phyloP scores from a whole-genome alignment of 768 basidiomycete species.

The Lyophyllum decastes region DNA sequence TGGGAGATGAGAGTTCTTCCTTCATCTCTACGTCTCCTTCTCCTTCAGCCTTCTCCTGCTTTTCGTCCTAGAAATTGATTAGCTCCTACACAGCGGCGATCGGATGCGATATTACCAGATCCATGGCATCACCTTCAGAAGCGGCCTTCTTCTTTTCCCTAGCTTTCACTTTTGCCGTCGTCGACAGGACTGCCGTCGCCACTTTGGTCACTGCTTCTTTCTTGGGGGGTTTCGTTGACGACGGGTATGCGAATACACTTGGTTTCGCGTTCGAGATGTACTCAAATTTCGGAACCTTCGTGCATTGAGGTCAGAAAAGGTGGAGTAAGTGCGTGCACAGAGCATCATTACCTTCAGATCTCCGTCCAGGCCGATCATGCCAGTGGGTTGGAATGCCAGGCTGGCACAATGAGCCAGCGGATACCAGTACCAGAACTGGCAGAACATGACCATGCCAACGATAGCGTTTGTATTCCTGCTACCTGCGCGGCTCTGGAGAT shows the following conservation, averaged over 20 bases:
- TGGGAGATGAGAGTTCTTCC: constrained; percentile 38
- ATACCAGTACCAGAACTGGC: constrained; percentile 99
- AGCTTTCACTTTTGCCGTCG: constrained; percentile 96
- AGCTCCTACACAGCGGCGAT: constrained; percentile 9
- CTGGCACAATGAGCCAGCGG: constrained; percentile 93
- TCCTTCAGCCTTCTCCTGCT: constrained; percentile 54
- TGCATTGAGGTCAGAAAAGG: constrained; percentile 6
- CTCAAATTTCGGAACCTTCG: constrained; percentile 91
- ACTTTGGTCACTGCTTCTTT: constrained; percentile 92
- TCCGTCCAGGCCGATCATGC: constrained; percentile 87
- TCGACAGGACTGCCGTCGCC: constrained; percentile 92
- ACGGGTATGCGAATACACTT: constrained; percentile 90
- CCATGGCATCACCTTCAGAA: constrained; percentile 80
- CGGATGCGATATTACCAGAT: constrained; percentile 59
- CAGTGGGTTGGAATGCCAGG: constrained; percentile 93
- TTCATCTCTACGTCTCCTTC: constrained; percentile 81
- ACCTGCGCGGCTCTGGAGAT: constrained; percentile 89
- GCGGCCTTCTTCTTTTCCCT: constrained; percentile 91
- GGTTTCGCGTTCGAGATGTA: constrained; percentile 89
- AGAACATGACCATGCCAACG: constrained; percentile 97
- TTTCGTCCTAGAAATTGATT: constrained; percentile 48
- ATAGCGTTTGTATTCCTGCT: constrained; percentile 92
- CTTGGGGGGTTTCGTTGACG: constrained; percentile 83
- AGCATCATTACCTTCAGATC: constrained; percentile 66
- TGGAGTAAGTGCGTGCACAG: background rate